Percentiles rank a stretch among this genome's conserved stretches.
These are phyloP conservation scores for Fusarium incarnatum DNA, from an alignment of 2,329 filamentous ascomycete species.

Conservation along the genomic window DNA sequence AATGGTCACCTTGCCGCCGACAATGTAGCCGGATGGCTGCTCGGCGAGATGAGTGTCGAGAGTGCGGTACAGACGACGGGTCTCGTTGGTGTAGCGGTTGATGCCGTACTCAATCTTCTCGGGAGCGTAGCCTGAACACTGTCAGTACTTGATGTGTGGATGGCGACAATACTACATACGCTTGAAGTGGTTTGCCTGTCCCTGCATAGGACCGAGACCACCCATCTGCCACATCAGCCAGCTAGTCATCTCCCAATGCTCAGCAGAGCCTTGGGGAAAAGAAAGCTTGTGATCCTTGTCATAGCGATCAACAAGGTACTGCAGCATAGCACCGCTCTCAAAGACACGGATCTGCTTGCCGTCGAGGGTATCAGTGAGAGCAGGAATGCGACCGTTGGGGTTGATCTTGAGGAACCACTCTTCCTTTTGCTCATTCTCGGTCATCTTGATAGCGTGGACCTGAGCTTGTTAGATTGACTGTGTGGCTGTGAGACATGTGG, in stretches of 20 bases:
- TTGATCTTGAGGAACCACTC: conserved; percentile 92
- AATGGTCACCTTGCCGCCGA: conserved; percentile 76
- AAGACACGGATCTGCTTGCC: conserved; percentile 81
- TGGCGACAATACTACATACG: conserved; percentile 56
- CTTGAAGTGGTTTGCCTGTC: conserved; percentile 84
- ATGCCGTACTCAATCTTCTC: conserved; percentile 86
- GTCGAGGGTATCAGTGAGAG: conserved; percentile 84
- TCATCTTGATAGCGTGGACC: conserved; percentile 74
- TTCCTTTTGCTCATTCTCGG: conserved; percentile 82
- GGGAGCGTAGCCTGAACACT: conserved; percentile 73
- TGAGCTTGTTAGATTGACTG: conserved; percentile 29
- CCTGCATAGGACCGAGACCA: conserved; percentile 84
- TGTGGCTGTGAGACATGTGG: neutral
- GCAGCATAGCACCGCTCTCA: conserved; percentile 85
- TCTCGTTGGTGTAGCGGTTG: conserved; percentile 85
- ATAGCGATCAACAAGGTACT: conserved; percentile 86
- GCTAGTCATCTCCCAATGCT: conserved; percentile 83
- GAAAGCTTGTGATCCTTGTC: conserved; percentile 85
- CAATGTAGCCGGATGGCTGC: conserved; percentile 67
- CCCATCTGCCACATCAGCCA: conserved; percentile 85
- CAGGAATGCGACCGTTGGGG: conserved; percentile 91
- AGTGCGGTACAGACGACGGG: conserved; percentile 81
- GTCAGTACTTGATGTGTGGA: neutral
- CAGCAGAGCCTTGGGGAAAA: conserved; percentile 77
- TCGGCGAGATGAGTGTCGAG: conserved; percentile 77